Evolutionary conservation across 441 rosid genomes (phyloP), one percentile per base, ranked within the genome.

Genomic region (Bocquillonia castaneifolia): DNA sequence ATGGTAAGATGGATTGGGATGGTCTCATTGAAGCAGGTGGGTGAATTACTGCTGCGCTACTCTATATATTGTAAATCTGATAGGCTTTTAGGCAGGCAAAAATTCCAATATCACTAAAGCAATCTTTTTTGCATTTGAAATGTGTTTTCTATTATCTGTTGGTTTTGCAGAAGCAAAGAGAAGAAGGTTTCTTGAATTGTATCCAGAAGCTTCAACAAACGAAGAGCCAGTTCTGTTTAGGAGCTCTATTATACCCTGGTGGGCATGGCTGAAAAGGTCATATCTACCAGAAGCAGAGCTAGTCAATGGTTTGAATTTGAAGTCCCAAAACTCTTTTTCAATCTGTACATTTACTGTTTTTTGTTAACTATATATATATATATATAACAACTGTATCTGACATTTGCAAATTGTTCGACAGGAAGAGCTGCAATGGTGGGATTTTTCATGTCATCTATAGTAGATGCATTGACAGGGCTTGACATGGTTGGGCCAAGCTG

Each of bases 351-450:
- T 25, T 22, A n/a, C 44, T 59, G 22, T 36, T n/a, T n/a, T n/a
- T n/a, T n/a, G n/a, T n/a, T 37, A 12, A 40, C 45, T 14, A 9
- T 45, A 36, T 36, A 36, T 45, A 17, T 45, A 15, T 45, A 2
- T 45, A 14, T 10, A 0, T 14, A 47, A 26, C 54, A 40, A 5
- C 13, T n/a, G 18, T 14, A 17, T 61, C 40, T 36, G 4, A 10
- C 40, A 36, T 42, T 42, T 6, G 13, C n/a, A n/a, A n/a, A 13
- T 22, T 18, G 28, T 59, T 40, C 44, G 23, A 17, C 63, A 79
- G 88, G 86, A 31, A 68, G 89, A 83, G 92, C 88, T 59, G 88
- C 92, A 26, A 84, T 79, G 92, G 55, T 81, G 29, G 88, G 84
- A 32, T 80, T 87, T 76, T 85, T 84, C 79, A 71, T 67, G 73